These are phyloP conservation scores for Crithidia expoeki DNA, from an alignment of 208 protist genomes.

Conservation along the genomic window DNA sequence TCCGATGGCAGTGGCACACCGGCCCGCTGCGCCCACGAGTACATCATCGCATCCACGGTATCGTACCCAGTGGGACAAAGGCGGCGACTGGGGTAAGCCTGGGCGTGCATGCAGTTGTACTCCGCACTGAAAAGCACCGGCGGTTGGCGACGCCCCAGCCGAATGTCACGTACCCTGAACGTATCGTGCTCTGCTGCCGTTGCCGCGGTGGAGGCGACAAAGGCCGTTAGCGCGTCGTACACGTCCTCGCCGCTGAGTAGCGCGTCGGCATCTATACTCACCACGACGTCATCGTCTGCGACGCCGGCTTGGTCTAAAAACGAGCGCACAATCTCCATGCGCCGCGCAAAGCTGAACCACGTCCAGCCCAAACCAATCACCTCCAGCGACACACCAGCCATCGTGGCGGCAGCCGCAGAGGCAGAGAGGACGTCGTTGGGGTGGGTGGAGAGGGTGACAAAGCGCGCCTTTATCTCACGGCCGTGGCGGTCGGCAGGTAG, in stretches of 20 bases:
- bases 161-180: constrained; percentile 11
- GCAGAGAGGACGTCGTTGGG: not conserved
- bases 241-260: constrained; percentile 13
- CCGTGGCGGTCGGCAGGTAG: not conserved
- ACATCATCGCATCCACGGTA: constrained; percentile 7
- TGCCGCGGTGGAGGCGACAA: constrained; percentile 9
- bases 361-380: constrained; percentile 10
- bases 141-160: constrained; percentile 8
- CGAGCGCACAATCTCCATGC: constrained; percentile 5
- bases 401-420: constrained; percentile 15
- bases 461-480: not conserved
- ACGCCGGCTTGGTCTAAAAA: not conserved
- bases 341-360: constrained; percentile 11
- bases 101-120: constrained; percentile 25
- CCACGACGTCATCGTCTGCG: not conserved
- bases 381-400: constrained; percentile 13
- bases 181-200: constrained; percentile 1
- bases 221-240: constrained; percentile 6
- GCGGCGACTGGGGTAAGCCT: constrained; percentile 5
- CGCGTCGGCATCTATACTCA: constrained; percentile 5
- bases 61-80: constrained; percentile 10
- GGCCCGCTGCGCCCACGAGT: not conserved
- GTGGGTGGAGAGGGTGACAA: constrained; percentile 10
- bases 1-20: not conserved
- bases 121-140: constrained; percentile 22